Base-by-base conservation (phyloP, 345 rosid genomes). In the Populus nigra region DNA sequence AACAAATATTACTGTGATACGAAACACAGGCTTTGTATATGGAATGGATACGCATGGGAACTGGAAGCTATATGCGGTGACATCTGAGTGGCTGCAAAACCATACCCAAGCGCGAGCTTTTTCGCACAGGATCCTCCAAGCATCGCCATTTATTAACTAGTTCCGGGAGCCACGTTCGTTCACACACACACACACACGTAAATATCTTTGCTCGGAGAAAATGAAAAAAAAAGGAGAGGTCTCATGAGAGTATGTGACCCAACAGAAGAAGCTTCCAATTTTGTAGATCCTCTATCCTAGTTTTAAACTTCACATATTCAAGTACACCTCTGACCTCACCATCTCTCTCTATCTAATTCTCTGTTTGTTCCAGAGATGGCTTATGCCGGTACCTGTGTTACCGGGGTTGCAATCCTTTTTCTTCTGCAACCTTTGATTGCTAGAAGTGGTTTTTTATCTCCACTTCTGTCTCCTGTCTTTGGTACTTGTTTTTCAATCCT, bases 401-500 rank as follows among this genome's bases (percentile, higher is more conserved):
- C 76, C 49, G 33, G 35, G 73, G 49, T 81, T 35, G 55, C 73
- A 10, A 38, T 73, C 71, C 73, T 86, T 41, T 39, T 86, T 22
- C 22, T 81, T 72, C 22, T 77, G 62, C 83, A 71, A 3, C 72
- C 82, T 33, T 49, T 75, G 69, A 25, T 55, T n/a, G 69, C 82
- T 23, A 10, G 75, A 13, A 31, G 78, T 73, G 68, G 80, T 61
- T 38, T 77, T 43, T 22, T 83, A 57, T 45, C 85, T 59, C 83
- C 84, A 18, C 68, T 85, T 23, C 41, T 78, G 8, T n/a, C 86
- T 3, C 80, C 85, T 5, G 15, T 68, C 45, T 7, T 72, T 16
- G 86, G 88, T 86, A 23, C 29, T 36, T 38, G 83, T 57, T 23
- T 47, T 67, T 71, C 17, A 27, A 9, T 70, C 59, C 33, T 66